phyloP scores from a whole-genome alignment of 371 early-diverging fungal species.

The Smittium culicis region DNA sequence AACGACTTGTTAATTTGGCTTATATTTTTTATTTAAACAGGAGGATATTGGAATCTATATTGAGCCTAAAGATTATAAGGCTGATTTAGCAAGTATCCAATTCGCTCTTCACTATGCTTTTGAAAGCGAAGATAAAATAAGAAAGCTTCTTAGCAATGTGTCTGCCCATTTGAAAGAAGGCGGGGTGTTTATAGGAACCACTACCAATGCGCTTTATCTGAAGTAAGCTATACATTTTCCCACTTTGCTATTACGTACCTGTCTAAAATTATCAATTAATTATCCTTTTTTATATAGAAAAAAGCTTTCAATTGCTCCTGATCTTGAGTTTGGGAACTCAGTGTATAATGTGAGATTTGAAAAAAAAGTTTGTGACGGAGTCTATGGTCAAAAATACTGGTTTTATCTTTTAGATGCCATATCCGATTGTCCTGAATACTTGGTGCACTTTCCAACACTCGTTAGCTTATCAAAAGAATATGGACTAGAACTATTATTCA shows the following conservation, averaged over 20 bases:
- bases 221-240: too few species aligned
- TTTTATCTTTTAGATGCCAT: constrained; percentile 95
- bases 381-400: constrained; percentile 78
- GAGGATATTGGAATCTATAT: constrained; percentile 37
- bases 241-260: neutral
- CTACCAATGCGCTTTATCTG: constrained; percentile 87
- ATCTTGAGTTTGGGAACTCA: constrained; percentile 61
- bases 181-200: constrained; percentile 86
- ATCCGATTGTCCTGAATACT: constrained; percentile 93
- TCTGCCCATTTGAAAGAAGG: constrained; percentile 55
- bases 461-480: constrained; percentile 68
- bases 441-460: constrained; percentile 60
- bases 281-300: constrained; percentile 8
- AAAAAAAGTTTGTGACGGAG: constrained; percentile 38
- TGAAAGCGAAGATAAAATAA: constrained; percentile 62
- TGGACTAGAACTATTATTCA: constrained; percentile 52
- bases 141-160: constrained; percentile 75
- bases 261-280: neutral
- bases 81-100: constrained; percentile 88
- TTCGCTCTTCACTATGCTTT: constrained; percentile 98
- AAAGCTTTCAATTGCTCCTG: constrained; percentile 17
- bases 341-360: constrained; percentile 76
- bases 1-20: neutral
- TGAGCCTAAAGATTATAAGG: constrained; percentile 36
- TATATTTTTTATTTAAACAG: constrained; percentile 9